phyloP scores from a whole-genome alignment of 2,329 filamentous ascomycete genomes.

The Paecilomyces formosus region DNA sequence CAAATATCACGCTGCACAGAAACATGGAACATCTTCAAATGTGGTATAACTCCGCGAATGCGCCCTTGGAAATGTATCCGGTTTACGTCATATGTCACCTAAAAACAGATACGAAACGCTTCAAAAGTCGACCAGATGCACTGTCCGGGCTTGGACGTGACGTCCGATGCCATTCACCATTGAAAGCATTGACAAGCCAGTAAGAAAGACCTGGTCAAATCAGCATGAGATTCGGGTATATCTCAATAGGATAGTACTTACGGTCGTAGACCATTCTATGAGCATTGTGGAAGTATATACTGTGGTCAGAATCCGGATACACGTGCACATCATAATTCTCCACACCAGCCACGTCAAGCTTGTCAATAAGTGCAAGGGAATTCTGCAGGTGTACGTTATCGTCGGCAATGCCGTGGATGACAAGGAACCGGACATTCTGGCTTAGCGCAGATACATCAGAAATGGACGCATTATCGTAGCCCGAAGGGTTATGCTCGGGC shows the following conservation, averaged over 20 bases:
- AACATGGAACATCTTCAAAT: background rate
- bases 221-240: conserved; percentile 1
- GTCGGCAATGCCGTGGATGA: conserved; percentile 95
- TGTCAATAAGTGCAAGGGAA: conserved; percentile 78
- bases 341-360: conserved; percentile 69
- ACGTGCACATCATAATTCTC: conserved; percentile 96
- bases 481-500: conserved; percentile 69
- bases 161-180: conserved; percentile 77
- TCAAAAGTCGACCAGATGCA: background rate
- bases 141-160: conserved; percentile 42
- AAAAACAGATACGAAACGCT: background rate
- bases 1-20: background rate
- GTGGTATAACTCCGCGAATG: background rate
- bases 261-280: conserved; percentile 88
- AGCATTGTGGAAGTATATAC: conserved; percentile 90
- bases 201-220: conserved; percentile 43
- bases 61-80: background rate
- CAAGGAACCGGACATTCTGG: conserved; percentile 74
- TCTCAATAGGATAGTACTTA: conserved; percentile 43
- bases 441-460: conserved; percentile 65
- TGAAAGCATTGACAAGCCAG: conserved; percentile 96
- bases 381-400: conserved; percentile 99
- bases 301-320: conserved; percentile 92
- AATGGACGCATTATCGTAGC: conserved; percentile 71
- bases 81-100: background rate